These are phyloP conservation scores for Phytophthora agathidicida DNA, from an alignment of 352 stramenopile species.

Conservation along the genomic window DNA sequence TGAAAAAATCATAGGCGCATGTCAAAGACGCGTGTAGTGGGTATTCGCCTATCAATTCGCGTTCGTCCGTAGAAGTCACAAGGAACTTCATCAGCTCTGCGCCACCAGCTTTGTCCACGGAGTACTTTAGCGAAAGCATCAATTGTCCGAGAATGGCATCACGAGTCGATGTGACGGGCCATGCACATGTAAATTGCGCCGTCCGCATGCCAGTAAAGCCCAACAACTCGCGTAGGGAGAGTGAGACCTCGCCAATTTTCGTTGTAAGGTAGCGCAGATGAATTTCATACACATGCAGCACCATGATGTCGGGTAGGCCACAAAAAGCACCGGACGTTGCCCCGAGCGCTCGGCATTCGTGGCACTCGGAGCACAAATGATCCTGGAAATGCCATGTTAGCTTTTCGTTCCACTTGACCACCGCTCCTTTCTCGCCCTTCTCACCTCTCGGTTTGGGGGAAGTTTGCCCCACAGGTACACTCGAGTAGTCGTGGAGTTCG, in stretches of 20 bases:
- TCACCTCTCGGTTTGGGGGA: conserved; percentile 70
- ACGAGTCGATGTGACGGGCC: conserved; percentile 71
- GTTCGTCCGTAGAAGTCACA: conserved; percentile 65
- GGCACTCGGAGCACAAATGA: conserved; percentile 73
- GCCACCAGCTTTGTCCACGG: conserved; percentile 54
- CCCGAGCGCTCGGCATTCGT: conserved; percentile 67
- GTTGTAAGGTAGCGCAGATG: conserved; percentile 84
- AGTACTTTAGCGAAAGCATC: conserved; percentile 71
- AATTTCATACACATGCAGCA: conserved; percentile 86
- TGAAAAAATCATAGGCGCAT: conserved; percentile 61
- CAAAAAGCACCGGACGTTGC: conserved; percentile 68
- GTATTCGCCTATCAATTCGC: conserved; percentile 76
- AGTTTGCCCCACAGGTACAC: conserved; percentile 77
- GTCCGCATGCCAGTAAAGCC: conserved; percentile 76
- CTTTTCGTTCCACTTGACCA: conserved; percentile 79
- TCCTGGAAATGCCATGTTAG: conserved; percentile 82
- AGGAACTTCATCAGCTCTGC: conserved; percentile 65
- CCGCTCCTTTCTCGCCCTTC: conserved; percentile 52
- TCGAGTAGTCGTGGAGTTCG: conserved; percentile 77
- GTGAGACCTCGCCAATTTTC: conserved; percentile 79
- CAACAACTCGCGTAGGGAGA: conserved; percentile 80
- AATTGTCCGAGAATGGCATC: conserved; percentile 78
- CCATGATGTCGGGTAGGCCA: conserved; percentile 78
- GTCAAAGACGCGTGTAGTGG: conserved; percentile 61
- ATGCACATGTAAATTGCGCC: conserved; percentile 60